phyloP scores from a whole-genome alignment of 73 alveolate species.

The Paramecium bursaria region DNA sequence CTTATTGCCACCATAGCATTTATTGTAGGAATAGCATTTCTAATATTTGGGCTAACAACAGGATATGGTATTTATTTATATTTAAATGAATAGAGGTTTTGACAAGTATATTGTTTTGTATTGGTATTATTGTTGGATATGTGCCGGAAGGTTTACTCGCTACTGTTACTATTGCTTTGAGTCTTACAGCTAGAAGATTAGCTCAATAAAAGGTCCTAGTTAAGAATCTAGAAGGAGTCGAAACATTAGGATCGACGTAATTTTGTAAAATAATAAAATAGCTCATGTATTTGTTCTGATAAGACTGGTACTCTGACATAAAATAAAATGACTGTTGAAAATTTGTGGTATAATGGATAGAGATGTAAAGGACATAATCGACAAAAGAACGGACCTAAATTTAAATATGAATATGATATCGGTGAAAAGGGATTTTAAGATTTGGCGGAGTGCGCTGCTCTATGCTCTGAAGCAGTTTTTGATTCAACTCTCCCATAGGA shows the following conservation, averaged over 20 bases:
- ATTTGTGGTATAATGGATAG: constrained; percentile 89
- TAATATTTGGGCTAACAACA: constrained; percentile 80
- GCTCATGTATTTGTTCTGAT: constrained; percentile 98
- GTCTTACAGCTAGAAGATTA: constrained; percentile 94
- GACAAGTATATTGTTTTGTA: constrained; percentile 84
- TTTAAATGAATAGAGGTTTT: constrained; percentile 82
- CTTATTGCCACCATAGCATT: constrained; percentile 92
- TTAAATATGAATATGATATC: constrained; percentile 69
- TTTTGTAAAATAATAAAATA: too few relatives aligned
- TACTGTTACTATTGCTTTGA: constrained; percentile 92
- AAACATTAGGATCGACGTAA: constrained; percentile 97
- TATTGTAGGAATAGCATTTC: constrained; percentile 85
- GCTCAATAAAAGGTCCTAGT: constrained; percentile 88
- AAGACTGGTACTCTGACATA: constrained; percentile 98
- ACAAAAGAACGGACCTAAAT: constrained; percentile 72
- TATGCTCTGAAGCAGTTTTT: constrained; percentile 68
- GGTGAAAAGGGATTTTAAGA: constrained; percentile 31
- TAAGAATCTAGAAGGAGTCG: constrained; percentile 95
- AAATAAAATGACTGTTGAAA: constrained; percentile 95
- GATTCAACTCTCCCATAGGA: constrained; percentile 56
- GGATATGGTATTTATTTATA: constrained; percentile 84
- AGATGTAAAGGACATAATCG: constrained; percentile 83
- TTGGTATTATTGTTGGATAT: constrained; percentile 95
- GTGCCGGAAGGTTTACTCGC: constrained; percentile 96
- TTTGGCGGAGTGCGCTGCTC: constrained; percentile 61